phyloP scores from a whole-genome alignment of 176 grass and related monocot genomes.

The Panicum miliaceum region DNA sequence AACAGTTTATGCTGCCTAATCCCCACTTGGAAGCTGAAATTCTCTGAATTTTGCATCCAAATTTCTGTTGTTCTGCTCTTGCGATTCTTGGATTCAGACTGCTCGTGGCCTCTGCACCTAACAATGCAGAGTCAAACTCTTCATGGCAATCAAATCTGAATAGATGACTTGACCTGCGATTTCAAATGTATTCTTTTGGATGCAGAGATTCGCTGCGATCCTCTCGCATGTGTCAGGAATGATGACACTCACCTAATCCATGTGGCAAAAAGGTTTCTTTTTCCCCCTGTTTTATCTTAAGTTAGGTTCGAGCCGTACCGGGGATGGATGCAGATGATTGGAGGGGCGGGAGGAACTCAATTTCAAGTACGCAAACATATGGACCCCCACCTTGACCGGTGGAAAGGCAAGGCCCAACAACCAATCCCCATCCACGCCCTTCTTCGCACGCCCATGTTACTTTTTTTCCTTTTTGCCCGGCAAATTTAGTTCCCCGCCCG shows the following conservation, averaged over 20 bases:
- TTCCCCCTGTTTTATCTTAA: not conserved
- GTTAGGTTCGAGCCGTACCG: not conserved
- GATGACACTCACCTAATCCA: conserved; percentile 35
- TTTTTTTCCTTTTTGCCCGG: not conserved
- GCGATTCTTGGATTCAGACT: not conserved
- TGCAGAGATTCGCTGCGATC: not conserved
- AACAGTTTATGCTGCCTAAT: not conserved
- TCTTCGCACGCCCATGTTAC: not conserved
- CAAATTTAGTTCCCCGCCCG: not conserved
- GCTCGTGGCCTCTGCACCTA: not conserved
- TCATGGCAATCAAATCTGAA: not conserved
- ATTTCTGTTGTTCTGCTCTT: not conserved
- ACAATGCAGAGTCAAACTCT: not conserved
- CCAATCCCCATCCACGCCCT: conserved; percentile 36
- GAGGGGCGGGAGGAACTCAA: conserved; percentile 13
- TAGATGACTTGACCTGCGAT: not conserved
- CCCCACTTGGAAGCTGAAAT: not conserved
- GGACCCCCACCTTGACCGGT: conserved; percentile 30
- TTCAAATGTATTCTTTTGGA: not conserved
- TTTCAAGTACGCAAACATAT: conserved; percentile 31
- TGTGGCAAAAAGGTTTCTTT: not conserved
- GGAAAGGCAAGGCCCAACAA: conserved; percentile 50
- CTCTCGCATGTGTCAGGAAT: conserved; percentile 32
- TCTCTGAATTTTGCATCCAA: not conserved
- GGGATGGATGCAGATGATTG: not conserved